Base-by-base conservation (phyloP, 345 rosid species). In the Populus pruinosa region DNA sequence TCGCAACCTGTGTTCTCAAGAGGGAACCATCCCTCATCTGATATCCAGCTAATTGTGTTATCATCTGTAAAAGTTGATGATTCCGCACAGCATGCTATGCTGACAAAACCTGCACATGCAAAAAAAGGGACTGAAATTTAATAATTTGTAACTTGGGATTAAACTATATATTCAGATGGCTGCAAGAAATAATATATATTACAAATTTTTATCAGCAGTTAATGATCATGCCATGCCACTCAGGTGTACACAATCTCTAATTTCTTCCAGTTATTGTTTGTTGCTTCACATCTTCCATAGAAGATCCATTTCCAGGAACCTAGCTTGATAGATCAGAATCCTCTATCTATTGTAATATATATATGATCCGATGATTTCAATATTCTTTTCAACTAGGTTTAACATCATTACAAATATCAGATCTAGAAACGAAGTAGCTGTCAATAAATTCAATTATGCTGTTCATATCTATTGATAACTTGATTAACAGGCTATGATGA, bases 41-140 rank as follows among this genome's bases (percentile, higher is more conserved):
- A 79, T 72, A 21, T 80, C 88, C 90, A 89, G 2, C 2, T 67
- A 61, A 88, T 80, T 17, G 31, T 23, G 43, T 44, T 74, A 33
- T 20, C 44, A 39, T 85, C 85, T 5, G 75, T 86, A 75, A 43
- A 66, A 63, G 27, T 77, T 29, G 85, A 65, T 10, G 50, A 47
- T 47, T 69, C 80, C 4, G 87, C 85, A 39, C 94, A 88, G 82
- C 92, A 87, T 73, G 86, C 87, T 80, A 89, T 86, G 86, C 91
- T 88, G 79, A 88, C 39, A 75, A 83, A 84, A 2, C 77, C 94
- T 89, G 88, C 88, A 87, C 18, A 47, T 47, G 50, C 50, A 47
- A 13, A 47, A 39, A 47, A 13, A 41, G 4, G 50, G 50, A 47
- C 17, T 47, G 17, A 47, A 47, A 47, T 47, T 4, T 47, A 47